Percentiles rank a stretch among this genome's conserved stretches.
phyloP scores from a whole-genome alignment of 768 basidiomycete genomes.

The Dentipellis fragilis region DNA sequence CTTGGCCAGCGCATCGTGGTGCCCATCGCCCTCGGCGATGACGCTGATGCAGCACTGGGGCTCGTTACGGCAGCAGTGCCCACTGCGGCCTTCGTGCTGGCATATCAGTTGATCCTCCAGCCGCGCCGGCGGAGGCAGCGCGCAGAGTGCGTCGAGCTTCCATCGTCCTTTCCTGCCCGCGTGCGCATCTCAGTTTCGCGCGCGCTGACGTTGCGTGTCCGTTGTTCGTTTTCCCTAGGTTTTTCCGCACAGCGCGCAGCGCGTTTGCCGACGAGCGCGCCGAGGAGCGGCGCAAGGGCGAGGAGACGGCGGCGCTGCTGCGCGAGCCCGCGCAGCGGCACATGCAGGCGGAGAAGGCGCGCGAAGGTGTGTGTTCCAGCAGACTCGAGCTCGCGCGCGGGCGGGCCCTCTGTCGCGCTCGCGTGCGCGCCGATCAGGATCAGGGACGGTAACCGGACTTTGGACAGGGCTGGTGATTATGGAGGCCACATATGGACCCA shows the following conservation, averaged over 20 bases:
- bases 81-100: constrained; percentile 38
- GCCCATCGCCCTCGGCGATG: constrained; percentile 47
- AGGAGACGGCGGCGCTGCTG: constrained; percentile 53
- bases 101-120: constrained; percentile 48
- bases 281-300: constrained; percentile 51
- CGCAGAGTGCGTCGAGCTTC: constrained; percentile 33
- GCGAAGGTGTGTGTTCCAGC: constrained; percentile 41
- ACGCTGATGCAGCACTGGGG: constrained; percentile 35
- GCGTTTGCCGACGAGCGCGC: constrained; percentile 55
- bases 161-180: not conserved
- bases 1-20: constrained; percentile 46
- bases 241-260: constrained; percentile 55
- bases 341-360: constrained; percentile 49
- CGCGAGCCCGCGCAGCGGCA: constrained; percentile 59
- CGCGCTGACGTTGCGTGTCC: not conserved
- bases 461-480: constrained; percentile 62
- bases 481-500: constrained; percentile 63
- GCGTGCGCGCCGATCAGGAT: not conserved
- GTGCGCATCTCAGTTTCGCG: not conserved
- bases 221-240: constrained; percentile 27
- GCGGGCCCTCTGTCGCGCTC: constrained; percentile 1
- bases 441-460: not conserved
- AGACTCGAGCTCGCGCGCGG: not conserved
- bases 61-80: constrained; percentile 46
- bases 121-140: constrained; percentile 45